Base-by-base conservation (phyloP, 441 rosid species). In the Sinapis alba region DNA sequence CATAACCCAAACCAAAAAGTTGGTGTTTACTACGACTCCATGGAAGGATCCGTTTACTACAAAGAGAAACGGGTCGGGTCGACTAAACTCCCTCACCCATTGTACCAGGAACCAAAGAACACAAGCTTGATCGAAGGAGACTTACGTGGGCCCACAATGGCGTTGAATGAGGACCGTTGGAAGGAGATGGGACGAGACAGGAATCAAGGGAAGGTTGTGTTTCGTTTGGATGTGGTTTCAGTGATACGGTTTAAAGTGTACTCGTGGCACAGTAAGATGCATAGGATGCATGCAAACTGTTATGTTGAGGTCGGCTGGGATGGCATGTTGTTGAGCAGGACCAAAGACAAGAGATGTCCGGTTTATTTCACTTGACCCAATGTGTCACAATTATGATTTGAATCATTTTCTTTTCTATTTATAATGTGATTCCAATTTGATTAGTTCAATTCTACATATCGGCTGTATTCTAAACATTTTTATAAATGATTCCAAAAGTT, bases 1-100 rank as follows among this genome's bases (percentile, higher is more conserved):
- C 88, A 89, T 54, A 94, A 94, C 78, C 62, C 98, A 3, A 94
- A 92, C 84, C 86, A 81, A 38, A 84, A 84, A 50, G 84, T 94
- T 0, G 83, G 87, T 8, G 81, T 90, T 20, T 83, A 84, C 77
- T 94, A 89, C 32, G 83, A 82, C 30, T 73, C 91, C 0, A 71
- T 89, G 82, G 75, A 63, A 5, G 96, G 83, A 15, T 41, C 82
- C 13, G 93, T 89, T 72, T 92, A 62, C 51, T 92, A 90, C 75
- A 84, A 43, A 82, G 86, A 86, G 60, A 88, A 86, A 30, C 60
- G 18, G 70, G 76, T 92, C 53, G 97, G 96, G 72, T 80, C 85
- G 19, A 82, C 80, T 4, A 78, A 76, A 3, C 51, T 88, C 65
- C 12, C 76, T 47, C 68, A 75, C 18, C 73, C 84, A 20, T 86